Evolutionary conservation across 2,329 filamentous ascomycete genomes (phyloP).

Genomic region (Berkeleyomyces basicola): DNA sequence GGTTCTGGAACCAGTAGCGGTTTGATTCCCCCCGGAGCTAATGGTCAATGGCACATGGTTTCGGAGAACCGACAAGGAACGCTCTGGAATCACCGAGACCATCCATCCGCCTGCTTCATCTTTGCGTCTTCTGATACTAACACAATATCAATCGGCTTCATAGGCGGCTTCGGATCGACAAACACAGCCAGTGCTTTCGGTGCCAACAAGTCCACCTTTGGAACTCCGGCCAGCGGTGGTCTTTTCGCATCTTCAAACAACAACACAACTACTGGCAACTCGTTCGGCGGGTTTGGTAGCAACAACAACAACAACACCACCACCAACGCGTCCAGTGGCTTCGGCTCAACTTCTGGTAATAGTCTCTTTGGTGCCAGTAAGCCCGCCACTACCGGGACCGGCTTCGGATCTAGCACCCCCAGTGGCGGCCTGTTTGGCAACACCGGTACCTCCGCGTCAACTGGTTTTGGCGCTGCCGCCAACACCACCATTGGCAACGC

Average conservation of each 20-base stretch:
- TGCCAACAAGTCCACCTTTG: conserved; percentile 34
- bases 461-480: conserved; percentile 26
- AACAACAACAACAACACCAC: conserved; percentile 13
- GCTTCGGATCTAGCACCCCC: conserved; percentile 30
- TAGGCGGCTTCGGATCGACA: conserved; percentile 16
- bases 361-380: conserved; percentile 38
- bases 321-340: conserved; percentile 16
- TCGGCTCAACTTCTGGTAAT: conserved; percentile 16
- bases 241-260: conserved; percentile 24
- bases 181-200: conserved; percentile 24
- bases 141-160: conserved; percentile 1
- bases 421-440: conserved; percentile 33
- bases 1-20: neutral
- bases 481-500: conserved; percentile 36
- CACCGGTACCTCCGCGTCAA: conserved; percentile 21
- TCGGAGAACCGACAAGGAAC: neutral
- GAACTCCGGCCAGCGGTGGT: conserved; percentile 20
- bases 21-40: neutral
- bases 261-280: conserved; percentile 19
- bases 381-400: conserved; percentile 19
- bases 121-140: neutral
- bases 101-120: neutral
- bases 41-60: neutral
- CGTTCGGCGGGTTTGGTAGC: conserved; percentile 24
- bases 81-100: neutral